phyloP scores from a whole-genome alignment of 2,329 filamentous ascomycete genomes.

The Didymellaceae sp. region DNA sequence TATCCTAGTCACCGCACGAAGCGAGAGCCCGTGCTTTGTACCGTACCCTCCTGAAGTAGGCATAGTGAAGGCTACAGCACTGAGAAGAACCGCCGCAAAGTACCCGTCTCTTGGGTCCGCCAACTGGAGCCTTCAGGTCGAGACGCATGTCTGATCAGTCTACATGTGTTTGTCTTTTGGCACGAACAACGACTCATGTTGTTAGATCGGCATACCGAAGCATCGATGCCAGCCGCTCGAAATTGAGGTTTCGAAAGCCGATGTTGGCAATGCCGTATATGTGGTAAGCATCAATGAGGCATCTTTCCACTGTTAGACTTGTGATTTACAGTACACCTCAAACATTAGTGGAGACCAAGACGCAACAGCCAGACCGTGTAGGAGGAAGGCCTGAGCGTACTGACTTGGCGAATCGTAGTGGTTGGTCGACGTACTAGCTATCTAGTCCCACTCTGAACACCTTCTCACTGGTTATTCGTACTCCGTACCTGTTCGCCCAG shows the following conservation, averaged over 20 bases:
- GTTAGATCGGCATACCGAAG: neutral
- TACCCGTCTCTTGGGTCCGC: constrained; percentile 20
- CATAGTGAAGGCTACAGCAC: constrained; percentile 17
- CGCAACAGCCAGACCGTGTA: neutral
- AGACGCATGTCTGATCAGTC: too few relatives aligned
- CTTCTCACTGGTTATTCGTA: neutral
- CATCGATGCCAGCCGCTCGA: neutral
- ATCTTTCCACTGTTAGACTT: neutral
- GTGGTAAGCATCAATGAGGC: neutral
- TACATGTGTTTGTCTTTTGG: neutral
- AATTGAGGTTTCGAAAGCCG: neutral
- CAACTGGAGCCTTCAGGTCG: too few relatives aligned
- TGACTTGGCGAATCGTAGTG: neutral
- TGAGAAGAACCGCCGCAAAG: constrained; percentile 21
- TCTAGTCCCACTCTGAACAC: neutral
- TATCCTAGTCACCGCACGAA: constrained; percentile 11
- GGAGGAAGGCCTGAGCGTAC: neutral
- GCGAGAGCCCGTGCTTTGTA: constrained; percentile 8
- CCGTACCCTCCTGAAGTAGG: constrained; percentile 17
- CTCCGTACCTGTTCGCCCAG: constrained; percentile 11
- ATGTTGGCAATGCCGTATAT: neutral
- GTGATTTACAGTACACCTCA: constrained; percentile 1
- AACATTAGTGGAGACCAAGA: constrained; percentile 5
- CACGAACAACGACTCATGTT: neutral
- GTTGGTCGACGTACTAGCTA: neutral